These are phyloP conservation scores for Fraxinus dipetala DNA, from an alignment of 305 asterid genomes.

Conservation along the genomic window DNA sequence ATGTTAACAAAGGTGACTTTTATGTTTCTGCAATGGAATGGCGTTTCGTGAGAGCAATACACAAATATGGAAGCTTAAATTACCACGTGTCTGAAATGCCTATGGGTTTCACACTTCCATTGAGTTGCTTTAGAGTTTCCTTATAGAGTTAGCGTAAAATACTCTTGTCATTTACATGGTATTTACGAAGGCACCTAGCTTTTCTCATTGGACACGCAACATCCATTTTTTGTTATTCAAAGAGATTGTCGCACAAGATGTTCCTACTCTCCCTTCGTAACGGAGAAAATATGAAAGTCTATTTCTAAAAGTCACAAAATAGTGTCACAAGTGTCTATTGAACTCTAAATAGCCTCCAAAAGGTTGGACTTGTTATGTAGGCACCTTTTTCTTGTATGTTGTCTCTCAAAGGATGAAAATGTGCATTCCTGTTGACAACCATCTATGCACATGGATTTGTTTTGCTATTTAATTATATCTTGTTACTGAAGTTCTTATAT, in stretches of 20 bases:
- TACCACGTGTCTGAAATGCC: conserved; percentile 1
- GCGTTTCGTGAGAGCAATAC: background rate
- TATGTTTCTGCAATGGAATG: background rate
- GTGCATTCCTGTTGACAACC: background rate
- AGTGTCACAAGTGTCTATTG: background rate
- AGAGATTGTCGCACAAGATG: background rate
- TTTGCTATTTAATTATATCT: background rate
- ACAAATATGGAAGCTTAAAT: background rate
- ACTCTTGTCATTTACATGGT: background rate
- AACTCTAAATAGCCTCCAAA: background rate
- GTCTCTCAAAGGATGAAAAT: background rate
- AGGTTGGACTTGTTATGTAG: background rate
- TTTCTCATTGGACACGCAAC: background rate
- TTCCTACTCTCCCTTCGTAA: background rate
- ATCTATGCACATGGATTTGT: background rate
- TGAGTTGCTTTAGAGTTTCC: conserved; percentile 1
- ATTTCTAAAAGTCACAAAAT: background rate
- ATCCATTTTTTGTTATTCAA: background rate
- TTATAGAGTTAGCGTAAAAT: background rate
- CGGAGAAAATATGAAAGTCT: background rate
- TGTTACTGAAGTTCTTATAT: background rate
- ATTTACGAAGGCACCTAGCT: background rate
- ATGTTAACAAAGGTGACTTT: background rate
- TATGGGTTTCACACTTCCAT: background rate
- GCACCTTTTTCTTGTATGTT: background rate